A percentile compares a stretch with the other conserved stretches of the same genome.
These are phyloP conservation scores for Sphaerostilbella broomeana DNA, from an alignment of 2,329 filamentous ascomycete genomes.

Conservation along the genomic window DNA sequence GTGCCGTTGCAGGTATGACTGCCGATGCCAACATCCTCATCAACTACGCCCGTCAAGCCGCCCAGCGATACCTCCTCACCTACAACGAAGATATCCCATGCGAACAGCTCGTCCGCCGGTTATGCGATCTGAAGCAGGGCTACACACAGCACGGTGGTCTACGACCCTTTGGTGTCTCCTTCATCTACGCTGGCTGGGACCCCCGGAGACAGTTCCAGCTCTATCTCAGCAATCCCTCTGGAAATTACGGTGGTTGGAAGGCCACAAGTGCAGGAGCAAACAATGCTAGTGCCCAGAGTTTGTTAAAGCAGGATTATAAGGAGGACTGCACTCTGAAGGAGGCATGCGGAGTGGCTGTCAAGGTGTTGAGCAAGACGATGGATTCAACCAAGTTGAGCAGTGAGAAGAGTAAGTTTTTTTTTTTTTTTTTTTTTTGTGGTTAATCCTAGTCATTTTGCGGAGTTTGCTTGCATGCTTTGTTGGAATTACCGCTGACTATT, in stretches of 20 bases:
- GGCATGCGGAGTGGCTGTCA: constrained; percentile 94
- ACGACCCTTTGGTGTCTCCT: constrained; percentile 94
- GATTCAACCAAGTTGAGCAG: constrained; percentile 97
- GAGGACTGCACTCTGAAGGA: constrained; percentile 95
- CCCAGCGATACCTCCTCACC: constrained; percentile 94
- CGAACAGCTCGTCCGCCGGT: constrained; percentile 91
- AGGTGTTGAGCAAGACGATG: constrained; percentile 99
- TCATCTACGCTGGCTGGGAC: constrained; percentile 99
- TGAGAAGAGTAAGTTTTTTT: constrained; percentile 77
- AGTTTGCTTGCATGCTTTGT: constrained; percentile 15
- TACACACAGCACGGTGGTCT: constrained; percentile 99
- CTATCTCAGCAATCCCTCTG: constrained; percentile 97
- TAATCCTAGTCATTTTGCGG: no score
- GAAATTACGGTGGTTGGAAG: constrained; percentile 99
- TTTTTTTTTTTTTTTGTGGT: neutral
- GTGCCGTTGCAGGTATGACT: constrained; percentile 97
- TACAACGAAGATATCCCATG: constrained; percentile 99
- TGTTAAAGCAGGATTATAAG: constrained; percentile 99
- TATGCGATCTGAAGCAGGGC: constrained; percentile 97
- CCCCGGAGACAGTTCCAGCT: constrained; percentile 95
- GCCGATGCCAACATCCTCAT: constrained; percentile 99
- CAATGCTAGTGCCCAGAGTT: constrained; percentile 92
- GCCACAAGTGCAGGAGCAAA: constrained; percentile 96
- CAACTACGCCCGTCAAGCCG: constrained; percentile 96
- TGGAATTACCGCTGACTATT: no score